Percentiles rank a stretch among this genome's conserved stretches.
Evolutionary conservation across 306 rosid genomes (phyloP).

Genomic region (Cicer yamashitae): DNA sequence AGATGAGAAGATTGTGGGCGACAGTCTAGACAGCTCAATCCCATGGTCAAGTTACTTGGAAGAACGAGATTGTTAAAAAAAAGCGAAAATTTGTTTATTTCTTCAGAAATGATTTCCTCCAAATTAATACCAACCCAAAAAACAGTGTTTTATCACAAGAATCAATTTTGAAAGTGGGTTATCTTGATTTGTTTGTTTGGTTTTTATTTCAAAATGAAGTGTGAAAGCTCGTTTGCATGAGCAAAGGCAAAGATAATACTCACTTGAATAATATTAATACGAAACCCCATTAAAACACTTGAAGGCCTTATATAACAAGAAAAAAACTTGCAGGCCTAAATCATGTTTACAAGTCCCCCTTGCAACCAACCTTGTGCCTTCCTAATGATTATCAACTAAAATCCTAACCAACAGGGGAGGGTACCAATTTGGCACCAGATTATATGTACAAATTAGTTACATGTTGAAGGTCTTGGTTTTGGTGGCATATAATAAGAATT

Average conservation of each 20-base stretch:
- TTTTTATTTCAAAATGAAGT: neutral
- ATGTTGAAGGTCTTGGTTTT: conserved; percentile 68
- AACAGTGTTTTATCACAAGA: neutral
- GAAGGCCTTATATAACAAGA: conserved; percentile 39
- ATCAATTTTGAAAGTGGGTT: conserved; percentile 19
- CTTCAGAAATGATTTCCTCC: neutral
- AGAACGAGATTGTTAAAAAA: no score
- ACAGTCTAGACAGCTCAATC: no score
- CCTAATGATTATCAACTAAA: conserved; percentile 50
- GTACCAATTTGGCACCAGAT: conserved; percentile 45
- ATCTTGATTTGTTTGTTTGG: neutral
- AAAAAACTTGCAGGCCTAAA: conserved; percentile 41
- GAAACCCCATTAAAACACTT: conserved; percentile 43
- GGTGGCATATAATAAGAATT: conserved; percentile 82
- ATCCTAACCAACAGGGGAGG: conserved; percentile 44
- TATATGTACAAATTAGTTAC: conserved; percentile 56
- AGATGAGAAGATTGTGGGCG: no score
- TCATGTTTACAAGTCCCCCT: conserved; percentile 47
- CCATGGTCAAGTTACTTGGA: no score
- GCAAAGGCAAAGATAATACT: conserved; percentile 12
- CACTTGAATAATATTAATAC: conserved; percentile 35
- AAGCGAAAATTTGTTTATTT: neutral
- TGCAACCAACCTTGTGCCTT: conserved; percentile 47
- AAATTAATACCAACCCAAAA: neutral
- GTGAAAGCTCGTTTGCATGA: conserved; percentile 16